phyloP scores from a whole-genome alignment of 768 basidiomycete genomes.

The Chlorophyllum brunneum region DNA sequence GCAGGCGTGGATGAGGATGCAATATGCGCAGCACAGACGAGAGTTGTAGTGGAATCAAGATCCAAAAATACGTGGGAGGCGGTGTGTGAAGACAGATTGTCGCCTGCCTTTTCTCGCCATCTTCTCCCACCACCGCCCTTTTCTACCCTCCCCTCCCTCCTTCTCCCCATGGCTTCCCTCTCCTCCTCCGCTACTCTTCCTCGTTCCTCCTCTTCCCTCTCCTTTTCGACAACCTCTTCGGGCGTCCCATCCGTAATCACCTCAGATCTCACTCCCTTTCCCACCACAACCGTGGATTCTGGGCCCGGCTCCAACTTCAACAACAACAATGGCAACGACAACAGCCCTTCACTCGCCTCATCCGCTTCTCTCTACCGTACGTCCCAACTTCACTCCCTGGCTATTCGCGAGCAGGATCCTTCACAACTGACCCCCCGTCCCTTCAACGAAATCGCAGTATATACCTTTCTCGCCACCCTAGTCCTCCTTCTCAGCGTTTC shows the following conservation, averaged over 20 bases:
- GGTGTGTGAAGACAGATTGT: too few relatives aligned
- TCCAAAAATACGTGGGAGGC: too few relatives aligned
- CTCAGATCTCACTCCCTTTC: conserved; percentile 1
- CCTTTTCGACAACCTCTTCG: conserved; percentile 3
- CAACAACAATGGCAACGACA: background rate
- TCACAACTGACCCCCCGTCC: conserved; percentile 4
- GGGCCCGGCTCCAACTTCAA: background rate
- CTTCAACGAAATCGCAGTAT: conserved; percentile 27
- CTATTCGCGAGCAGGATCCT: background rate
- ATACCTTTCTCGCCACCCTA: conserved; percentile 59
- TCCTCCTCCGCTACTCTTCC: background rate
- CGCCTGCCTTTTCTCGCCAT: too few relatives aligned
- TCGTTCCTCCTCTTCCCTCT: background rate
- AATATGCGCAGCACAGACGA: too few relatives aligned
- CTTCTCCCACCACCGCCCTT: too few relatives aligned
- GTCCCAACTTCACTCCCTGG: conserved; percentile 13
- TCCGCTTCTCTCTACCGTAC: conserved; percentile 31
- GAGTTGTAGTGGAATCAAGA: too few relatives aligned
- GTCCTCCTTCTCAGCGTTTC: conserved; percentile 67
- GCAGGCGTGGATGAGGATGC: too few relatives aligned
- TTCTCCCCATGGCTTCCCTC: background rate
- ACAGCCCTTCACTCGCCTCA: conserved; percentile 17
- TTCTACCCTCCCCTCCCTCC: background rate
- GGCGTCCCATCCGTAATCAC: background rate
- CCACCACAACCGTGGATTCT: background rate